Base-by-base conservation (phyloP, 768 basidiomycete genomes). In the Daedaleopsis nitida region DNA sequence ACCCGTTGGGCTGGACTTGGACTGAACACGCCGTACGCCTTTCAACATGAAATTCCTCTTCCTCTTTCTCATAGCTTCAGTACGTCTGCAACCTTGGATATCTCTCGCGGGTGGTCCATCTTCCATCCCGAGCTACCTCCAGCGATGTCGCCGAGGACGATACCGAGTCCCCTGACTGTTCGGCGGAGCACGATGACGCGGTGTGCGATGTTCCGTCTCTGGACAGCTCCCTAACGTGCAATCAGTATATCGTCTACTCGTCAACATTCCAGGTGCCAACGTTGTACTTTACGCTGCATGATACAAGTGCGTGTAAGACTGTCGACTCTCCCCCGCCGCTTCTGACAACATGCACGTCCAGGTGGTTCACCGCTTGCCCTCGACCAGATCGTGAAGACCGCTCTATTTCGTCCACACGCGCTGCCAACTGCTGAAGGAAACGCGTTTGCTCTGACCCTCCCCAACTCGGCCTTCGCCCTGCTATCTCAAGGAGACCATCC, bases 401-500 rank as follows among this genome's bases (percentile, higher is more conserved):
- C 84, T 0, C 73, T 96, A 34, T 86, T 95, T 67, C 86, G 81
- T 60, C 74, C 70, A 14, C 70, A 77, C 55, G 74, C 77, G 16
- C 74, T 85, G 21, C 74, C 78, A 8, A 74, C 76, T 14, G 72
- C 80, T 24, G 74, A 82, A 37, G 67, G 70, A 7, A 85, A 86
- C 17, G 67, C 81, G 13, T 90, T 81, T 69, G 85, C 83, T 19
- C 72, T 91, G 44, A 80, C 80, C 23, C 72, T 76, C 10, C 78
- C 81, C 1, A 73, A 71, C 13, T 78, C 83, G 1, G 72, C 83
- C 6, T 89, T 94, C 67, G 91, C 94, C 11, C 72, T 95, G 21
- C 75, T 96, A 11, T 91, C 93, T 13, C 92, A 93, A 67, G 91
- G 91, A 10, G 94, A 96, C 59, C 94, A 96, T 68, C 94, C 93